Percentiles rank a stretch among this genome's conserved stretches.
Evolutionary conservation across 2,329 filamentous ascomycete species (phyloP).

Genomic region (Macroventuria anomochaeta): DNA sequence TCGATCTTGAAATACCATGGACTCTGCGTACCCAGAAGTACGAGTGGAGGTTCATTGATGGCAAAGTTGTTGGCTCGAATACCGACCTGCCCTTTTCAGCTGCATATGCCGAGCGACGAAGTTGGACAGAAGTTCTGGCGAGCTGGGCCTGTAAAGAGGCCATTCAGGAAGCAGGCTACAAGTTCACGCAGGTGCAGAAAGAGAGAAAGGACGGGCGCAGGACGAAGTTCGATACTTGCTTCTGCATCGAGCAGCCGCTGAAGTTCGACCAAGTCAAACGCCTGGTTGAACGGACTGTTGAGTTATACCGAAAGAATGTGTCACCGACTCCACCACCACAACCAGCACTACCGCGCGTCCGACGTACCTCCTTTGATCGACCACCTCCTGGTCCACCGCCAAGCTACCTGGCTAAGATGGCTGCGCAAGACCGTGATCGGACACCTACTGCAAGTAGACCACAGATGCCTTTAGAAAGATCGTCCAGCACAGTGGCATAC

Average conservation of each 20-base stretch:
- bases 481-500: constrained; percentile 27
- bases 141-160: constrained; percentile 50
- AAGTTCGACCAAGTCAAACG: constrained; percentile 45
- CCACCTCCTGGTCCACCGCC: constrained; percentile 16
- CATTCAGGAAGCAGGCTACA: constrained; percentile 42
- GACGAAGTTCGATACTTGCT: constrained; percentile 46
- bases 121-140: constrained; percentile 46
- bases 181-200: constrained; percentile 43
- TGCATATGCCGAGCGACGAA: constrained; percentile 38
- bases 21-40: constrained; percentile 39
- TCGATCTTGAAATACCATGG: constrained; percentile 48
- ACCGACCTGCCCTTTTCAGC: constrained; percentile 35
- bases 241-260: constrained; percentile 43
- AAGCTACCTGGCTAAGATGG: constrained; percentile 7
- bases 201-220: constrained; percentile 38
- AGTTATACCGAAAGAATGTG: constrained; percentile 41
- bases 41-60: constrained; percentile 47
- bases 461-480: constrained; percentile 30
- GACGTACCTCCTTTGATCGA: constrained; percentile 35
- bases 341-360: constrained; percentile 19
- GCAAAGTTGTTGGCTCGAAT: constrained; percentile 39
- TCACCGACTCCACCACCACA: constrained; percentile 25
- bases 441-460: constrained; percentile 30
- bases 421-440: constrained; percentile 31
- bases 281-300: constrained; percentile 50